phyloP scores from a whole-genome alignment of 345 rosid species.

The Erucastrum elatum region DNA sequence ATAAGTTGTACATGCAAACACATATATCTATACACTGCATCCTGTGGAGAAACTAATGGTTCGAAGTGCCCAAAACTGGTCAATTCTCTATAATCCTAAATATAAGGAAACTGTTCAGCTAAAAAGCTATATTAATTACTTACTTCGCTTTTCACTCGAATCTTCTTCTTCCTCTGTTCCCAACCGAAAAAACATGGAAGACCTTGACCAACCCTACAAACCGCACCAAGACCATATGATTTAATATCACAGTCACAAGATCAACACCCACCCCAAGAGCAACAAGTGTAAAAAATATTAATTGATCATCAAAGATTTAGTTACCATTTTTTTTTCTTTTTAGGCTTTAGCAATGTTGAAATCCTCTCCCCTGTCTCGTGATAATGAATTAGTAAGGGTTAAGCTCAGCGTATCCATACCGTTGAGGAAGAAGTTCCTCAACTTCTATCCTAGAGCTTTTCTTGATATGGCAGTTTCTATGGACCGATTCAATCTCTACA shows the following conservation, averaged over 20 bases:
- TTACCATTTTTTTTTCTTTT: constrained; percentile 1
- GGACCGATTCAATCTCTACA: constrained; percentile 82
- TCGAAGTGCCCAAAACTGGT: constrained; percentile 15
- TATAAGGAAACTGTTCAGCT: not conserved
- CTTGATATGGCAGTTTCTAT: constrained; percentile 52
- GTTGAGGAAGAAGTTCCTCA: constrained; percentile 76
- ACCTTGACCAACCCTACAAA: constrained; percentile 22
- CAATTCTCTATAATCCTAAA: constrained; percentile 33
- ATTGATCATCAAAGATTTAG: not conserved
- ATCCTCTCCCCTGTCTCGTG: not conserved
- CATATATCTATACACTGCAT: constrained; percentile 1
- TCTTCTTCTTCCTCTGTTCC: constrained; percentile 8
- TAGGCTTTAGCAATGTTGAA: not conserved
- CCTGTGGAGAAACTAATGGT: constrained; percentile 18
- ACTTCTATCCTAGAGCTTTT: constrained; percentile 84
- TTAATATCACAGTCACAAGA: constrained; percentile 3
- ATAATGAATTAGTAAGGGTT: constrained; percentile 47
- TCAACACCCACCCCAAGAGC: not conserved
- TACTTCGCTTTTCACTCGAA: constrained; percentile 18
- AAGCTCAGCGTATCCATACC: constrained; percentile 55
- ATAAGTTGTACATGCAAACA: constrained; percentile 21
- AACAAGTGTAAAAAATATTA: not conserved
- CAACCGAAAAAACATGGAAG: not conserved
- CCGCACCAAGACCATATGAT: not conserved
- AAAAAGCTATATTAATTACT: constrained; percentile 1